Conservation (phyloP, 345 rosid genomes). For the Zanthoxylum bungeanum region DNA sequence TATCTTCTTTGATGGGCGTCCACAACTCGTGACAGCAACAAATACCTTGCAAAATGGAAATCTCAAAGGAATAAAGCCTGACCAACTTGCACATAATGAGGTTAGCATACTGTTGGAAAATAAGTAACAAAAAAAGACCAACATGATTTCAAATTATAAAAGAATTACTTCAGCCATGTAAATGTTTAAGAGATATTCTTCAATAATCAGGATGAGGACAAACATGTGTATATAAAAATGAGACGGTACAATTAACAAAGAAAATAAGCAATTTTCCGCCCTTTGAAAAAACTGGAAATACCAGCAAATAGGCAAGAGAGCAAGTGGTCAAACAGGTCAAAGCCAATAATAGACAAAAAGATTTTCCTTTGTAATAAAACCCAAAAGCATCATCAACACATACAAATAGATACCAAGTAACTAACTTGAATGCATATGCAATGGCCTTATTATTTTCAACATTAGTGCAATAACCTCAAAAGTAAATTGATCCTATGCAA, state of each 20-base stretch:
- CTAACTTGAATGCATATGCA: background rate
- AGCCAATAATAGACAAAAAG: background rate
- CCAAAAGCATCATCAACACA: background rate
- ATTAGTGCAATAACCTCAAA: background rate
- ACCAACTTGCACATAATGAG: constrained; percentile 26
- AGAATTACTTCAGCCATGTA: background rate
- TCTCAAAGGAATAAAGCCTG: constrained; percentile 30
- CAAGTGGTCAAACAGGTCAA: background rate
- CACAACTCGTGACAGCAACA: constrained; percentile 20
- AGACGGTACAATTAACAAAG: background rate
- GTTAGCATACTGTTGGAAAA: constrained; percentile 16
- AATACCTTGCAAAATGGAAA: constrained; percentile 12
- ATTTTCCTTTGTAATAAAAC: background rate
- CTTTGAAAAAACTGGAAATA: background rate
- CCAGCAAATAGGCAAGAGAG: background rate
- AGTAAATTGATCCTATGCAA: background rate
- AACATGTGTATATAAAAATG: background rate
- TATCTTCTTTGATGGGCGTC: constrained; percentile 21
- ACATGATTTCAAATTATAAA: background rate
- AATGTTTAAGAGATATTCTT: background rate
- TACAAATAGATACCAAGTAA: background rate
- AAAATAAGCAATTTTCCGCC: background rate
- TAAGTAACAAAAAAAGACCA: background rate
- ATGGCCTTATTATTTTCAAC: background rate
- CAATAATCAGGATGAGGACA: background rate